Base-by-base conservation (phyloP, 2,329 filamentous ascomycete species). In the Tolypocladium tundrense region DNA sequence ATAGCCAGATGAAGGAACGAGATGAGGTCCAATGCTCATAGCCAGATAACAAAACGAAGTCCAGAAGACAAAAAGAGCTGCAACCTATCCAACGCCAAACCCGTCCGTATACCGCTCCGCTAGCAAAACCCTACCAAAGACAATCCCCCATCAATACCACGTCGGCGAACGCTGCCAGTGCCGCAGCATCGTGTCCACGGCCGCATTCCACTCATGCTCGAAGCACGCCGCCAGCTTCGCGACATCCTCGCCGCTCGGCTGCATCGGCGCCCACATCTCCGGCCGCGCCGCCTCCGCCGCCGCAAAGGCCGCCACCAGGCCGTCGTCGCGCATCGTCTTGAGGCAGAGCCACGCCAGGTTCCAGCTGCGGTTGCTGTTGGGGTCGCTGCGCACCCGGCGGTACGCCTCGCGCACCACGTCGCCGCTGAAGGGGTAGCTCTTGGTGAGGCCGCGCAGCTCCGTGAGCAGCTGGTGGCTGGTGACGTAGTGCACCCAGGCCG, bases 331-430 rank as follows among this genome's bases (percentile, higher is more conserved):
- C 55, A 90, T 84, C 69, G 88, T 89, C 48, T 73, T 74, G 11
- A 91, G 73, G 39, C 88, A 84, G 52, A 91, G 73, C 87, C 88
- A 91, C 48, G 86, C 88, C 64, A 88, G 77, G 67, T 91, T 91
- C 87, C 88, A 91, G 67, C 86, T 90, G 31, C 84, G 79, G 64
- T 84, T 85, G 62, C 84, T 87, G 21, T 79, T 74, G 0, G 86
- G 85, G 61, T 90, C 88, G 35, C 73, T 75, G 57, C 80, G 77
- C 3, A 91, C 87, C 27, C 85, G 76, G 57, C 74, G 71, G 65
- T 87, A 85, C 0, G 87, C 87, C 65, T 88, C 86, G 54, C 82
- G 78, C 1, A 90, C 68, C 40, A 87, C 78, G 54, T 85, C 83
- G 14, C 80, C 82, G 62, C 82, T 83, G 68, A 90, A 85, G 0